Evolutionary conservation across 2,329 filamentous ascomycete genomes (phyloP), one percentile per base, ranked within the genome.

Genomic region (Dendryphion nanum): DNA sequence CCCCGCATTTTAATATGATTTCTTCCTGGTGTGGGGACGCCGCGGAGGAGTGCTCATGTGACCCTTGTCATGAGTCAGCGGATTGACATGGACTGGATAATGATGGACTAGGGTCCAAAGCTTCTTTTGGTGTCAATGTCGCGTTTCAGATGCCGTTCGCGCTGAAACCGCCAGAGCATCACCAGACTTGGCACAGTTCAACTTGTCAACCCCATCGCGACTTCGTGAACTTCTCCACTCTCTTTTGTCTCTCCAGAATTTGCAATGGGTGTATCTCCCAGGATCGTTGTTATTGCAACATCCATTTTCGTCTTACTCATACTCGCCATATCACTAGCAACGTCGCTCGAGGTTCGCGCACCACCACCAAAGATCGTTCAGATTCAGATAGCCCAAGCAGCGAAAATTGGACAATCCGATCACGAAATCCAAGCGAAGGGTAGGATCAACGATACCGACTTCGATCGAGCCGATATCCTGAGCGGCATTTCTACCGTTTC

Each of bases 381-480:
- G 30, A 40, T 62, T 16, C 30, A 33, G 2, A 30, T 51, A n/a
- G 58, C 57, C 17, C 58, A 63, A 41, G 57, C 52, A 5, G 53
- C 51, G 26, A 55, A 53, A 36, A 31, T 51, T 5, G 45, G 40
- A 15, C 41, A 51, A 17, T 42, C 40, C 3, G 47, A 53, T 32
- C 14, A 23, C 16, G 15, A 32, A 17, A 6, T 20, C 3, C 33
- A 47, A 18, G 48, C 37, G 18, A 57, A 61, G 26, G 59, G 47
- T 13, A 43, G 44, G 3, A 38, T 63, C 15, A 61, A 64, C 31
- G 54, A 53, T 4, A 57, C 58, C 0, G 51, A 41, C 3, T 55
- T 61, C 39, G 53, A 63, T 33, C 55, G 57, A 5, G 53, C 46
- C 21, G 53, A 58, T 37, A 47, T 61, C 18, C 43, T 49, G 15